phyloP scores from a whole-genome alignment of 2,329 filamentous ascomycete species.

The Sodiomyces alkalinus region DNA sequence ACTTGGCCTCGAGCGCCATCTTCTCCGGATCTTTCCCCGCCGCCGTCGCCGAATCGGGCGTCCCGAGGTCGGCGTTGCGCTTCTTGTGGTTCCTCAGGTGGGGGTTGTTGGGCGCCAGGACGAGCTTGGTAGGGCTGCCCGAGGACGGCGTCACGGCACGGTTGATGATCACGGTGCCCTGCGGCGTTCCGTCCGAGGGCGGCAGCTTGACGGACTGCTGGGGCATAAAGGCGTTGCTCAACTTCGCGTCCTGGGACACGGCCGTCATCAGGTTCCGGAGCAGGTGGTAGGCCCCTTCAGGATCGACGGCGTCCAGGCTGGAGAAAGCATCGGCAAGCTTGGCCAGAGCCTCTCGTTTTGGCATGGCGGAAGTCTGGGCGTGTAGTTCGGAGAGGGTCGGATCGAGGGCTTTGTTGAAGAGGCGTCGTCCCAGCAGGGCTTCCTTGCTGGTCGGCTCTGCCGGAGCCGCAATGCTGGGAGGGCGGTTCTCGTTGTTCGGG shows the following conservation, averaged over 20 bases:
- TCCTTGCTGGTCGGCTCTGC: constrained; percentile 59
- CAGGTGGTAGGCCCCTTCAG: constrained; percentile 78
- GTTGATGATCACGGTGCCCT: constrained; percentile 44
- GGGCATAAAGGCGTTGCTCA: constrained; percentile 34
- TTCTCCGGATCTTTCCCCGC: constrained; percentile 32
- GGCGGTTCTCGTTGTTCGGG: constrained; percentile 48
- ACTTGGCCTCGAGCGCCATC: constrained; percentile 32
- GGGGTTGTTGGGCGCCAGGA: constrained; percentile 70
- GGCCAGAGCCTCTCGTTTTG: constrained; percentile 70
- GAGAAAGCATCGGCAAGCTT: constrained; percentile 76
- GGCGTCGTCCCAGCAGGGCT: constrained; percentile 62
- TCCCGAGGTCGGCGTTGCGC: constrained; percentile 34
- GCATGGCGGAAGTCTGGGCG: constrained; percentile 52
- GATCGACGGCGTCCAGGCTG: constrained; percentile 71
- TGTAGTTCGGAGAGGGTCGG: constrained; percentile 73
- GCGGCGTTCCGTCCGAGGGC: constrained; percentile 28
- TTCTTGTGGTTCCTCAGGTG: constrained; percentile 67
- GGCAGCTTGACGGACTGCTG: constrained; percentile 22
- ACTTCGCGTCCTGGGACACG: constrained; percentile 53
- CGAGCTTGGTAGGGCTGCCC: constrained; percentile 44
- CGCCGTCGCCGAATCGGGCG: constrained; percentile 20
- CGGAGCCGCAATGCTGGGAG: constrained; percentile 27
- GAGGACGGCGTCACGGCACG: constrained; percentile 16
- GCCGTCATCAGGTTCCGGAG: constrained; percentile 64
- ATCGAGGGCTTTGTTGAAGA: constrained; percentile 71